Conservation (phyloP, 768 basidiomycete species). For the Calocera viscosa region DNA sequence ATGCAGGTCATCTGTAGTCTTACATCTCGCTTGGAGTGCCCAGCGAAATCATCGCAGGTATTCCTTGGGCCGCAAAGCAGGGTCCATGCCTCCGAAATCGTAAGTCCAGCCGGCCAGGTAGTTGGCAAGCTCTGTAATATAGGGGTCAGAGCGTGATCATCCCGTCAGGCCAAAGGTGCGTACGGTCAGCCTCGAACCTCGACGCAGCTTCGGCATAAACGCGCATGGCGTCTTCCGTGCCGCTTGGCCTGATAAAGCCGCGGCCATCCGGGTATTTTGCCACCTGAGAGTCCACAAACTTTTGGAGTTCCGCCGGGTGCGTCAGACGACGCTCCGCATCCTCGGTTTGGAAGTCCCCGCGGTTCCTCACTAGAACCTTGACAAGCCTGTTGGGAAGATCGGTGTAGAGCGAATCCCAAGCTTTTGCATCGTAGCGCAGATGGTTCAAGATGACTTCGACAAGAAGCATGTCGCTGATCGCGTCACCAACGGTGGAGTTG, state of each 20-base stretch:
- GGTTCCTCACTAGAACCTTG: conserved; percentile 77
- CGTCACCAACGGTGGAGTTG: conserved; percentile 98
- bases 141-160: neutral
- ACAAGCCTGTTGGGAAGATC: conserved; percentile 92
- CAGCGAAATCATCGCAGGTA: conserved; percentile 39
- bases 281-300: conserved; percentile 67
- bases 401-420: conserved; percentile 88
- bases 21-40: neutral
- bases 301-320: conserved; percentile 67
- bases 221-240: conserved; percentile 94
- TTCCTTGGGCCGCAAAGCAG: conserved; percentile 60
- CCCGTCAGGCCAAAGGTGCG: conserved; percentile 22
- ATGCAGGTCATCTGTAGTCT: neutral
- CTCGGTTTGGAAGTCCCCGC: conserved; percentile 73
- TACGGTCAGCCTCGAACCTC: conserved; percentile 70
- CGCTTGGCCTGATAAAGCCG: conserved; percentile 89
- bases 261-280: conserved; percentile 70
- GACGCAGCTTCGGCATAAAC: conserved; percentile 88
- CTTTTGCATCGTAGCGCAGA: conserved; percentile 63
- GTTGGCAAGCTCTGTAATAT: conserved; percentile 60
- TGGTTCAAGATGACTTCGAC: conserved; percentile 88
- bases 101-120: conserved; percentile 77
- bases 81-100: conserved; percentile 70
- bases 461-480: conserved; percentile 86
- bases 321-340: conserved; percentile 87